Evolutionary conservation across 306 rosid species (phyloP).

Genomic region (Castanea crenata): DNA sequence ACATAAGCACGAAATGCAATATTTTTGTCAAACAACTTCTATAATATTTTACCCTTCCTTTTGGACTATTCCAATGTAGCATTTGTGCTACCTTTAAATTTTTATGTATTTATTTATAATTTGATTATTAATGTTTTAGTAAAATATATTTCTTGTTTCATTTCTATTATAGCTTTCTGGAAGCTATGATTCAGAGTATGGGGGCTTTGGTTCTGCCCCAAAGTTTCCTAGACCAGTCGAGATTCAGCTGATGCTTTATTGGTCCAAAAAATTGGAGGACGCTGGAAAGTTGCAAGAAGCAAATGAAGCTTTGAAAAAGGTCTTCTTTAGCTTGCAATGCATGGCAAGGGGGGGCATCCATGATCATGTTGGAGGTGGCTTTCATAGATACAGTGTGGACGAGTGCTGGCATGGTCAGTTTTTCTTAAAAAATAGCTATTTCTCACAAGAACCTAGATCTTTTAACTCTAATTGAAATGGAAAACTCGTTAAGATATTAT

Average conservation of each 20-base stretch:
- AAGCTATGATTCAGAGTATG: conserved; percentile 72
- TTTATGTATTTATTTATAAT: background rate
- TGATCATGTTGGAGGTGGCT: conserved; percentile 95
- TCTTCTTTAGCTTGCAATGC: conserved; percentile 64
- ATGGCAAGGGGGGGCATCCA: conserved; percentile 97
- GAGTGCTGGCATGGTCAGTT: conserved; percentile 97
- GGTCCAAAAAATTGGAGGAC: conserved; percentile 66
- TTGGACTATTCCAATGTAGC: background rate
- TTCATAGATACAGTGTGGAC: conserved; percentile 95
- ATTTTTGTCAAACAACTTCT: background rate
- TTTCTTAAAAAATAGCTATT: conserved; percentile 18
- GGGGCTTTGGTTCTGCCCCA: conserved; percentile 95
- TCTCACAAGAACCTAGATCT: conserved; percentile 6
- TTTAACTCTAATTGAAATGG: background rate
- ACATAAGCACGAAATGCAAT: background rate
- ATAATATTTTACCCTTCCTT: background rate
- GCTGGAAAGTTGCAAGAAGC: conserved; percentile 50
- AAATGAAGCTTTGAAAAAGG: conserved; percentile 51
- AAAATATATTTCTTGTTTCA: conserved; percentile 17
- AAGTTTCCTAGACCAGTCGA: conserved; percentile 98
- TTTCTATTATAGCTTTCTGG: conserved; percentile 61
- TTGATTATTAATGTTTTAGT: conserved; percentile 14
- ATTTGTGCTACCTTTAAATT: background rate
- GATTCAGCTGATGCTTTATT: conserved; percentile 80
- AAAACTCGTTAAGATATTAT: background rate